Base-by-base conservation (phyloP, 805 yeast genomes). In the Starmera quercuum region DNA sequence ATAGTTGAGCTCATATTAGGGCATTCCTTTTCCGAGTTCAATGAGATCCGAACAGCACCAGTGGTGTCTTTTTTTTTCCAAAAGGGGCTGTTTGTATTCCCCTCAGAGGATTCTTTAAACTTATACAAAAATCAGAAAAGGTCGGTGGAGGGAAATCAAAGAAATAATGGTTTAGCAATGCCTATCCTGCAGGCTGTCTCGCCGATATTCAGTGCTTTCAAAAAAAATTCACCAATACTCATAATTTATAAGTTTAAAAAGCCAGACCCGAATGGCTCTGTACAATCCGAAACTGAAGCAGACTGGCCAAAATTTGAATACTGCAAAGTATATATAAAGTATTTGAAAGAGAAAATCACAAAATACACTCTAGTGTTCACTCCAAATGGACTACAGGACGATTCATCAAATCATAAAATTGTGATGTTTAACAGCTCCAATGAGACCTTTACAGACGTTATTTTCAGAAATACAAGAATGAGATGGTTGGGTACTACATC, bases 401-500 rank as follows among this genome's bases (percentile, higher is more conserved):
- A 48, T 18, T 34, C 41, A 3, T 41, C 37, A 18, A 39, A 40
- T 24, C 54, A 51, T 28, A 39, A 47, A 6, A 37, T 55, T n/a
- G 36, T 39, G 6, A 50, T 63, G 58, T 44, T 51, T n/a, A 51
- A 54, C 18, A 49, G 51, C 28, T 44, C 53, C 7, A 45, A 45
- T 18, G 47, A 56, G 12, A 51, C 58, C 13, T 53, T 53, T 34
- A 51, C 59, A 2, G 68, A 63, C 39, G 50, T 61, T 4, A 30
- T 33, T 7, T 38, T 49, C 17, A 49, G 46, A 31, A 52, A 42
- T 2, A 41, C 63, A n/a, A 56, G 56, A 33, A 36, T 62, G 15
- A 50, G 65, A 39, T 63, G 69, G 69, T 44, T 52, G 14, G 69
- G 69, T 1, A 56, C 63, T 5, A 55, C 66, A 2, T 55, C 59